Percentiles rank a stretch among this genome's conserved stretches.
phyloP scores from a whole-genome alignment of 306 rosid genomes.

The Ziziphus jujuba region DNA sequence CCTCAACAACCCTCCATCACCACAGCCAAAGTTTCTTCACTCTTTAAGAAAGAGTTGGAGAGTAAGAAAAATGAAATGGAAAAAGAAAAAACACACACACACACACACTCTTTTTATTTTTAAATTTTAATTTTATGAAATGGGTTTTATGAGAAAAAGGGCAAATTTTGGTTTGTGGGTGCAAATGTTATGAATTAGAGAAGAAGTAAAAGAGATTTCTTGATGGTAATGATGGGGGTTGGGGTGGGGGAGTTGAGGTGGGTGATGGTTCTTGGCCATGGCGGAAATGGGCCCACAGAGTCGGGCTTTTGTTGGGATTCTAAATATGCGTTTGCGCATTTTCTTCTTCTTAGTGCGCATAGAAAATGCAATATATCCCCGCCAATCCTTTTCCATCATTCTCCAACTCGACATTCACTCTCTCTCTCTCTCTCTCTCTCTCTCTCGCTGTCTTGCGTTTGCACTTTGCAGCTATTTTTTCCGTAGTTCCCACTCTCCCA shows the following conservation, averaged over 20 bases:
- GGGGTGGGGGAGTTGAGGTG: constrained; percentile 34
- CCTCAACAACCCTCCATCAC: constrained; percentile 47
- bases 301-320: constrained; percentile 29
- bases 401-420: too few relatives aligned
- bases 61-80: neutral
- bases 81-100: constrained; percentile 4
- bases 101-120: too few relatives aligned
- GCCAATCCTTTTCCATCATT: constrained; percentile 47
- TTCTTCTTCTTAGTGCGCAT: constrained; percentile 53
- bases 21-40: neutral
- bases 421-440: neutral
- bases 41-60: neutral
- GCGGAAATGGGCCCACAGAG: constrained; percentile 55
- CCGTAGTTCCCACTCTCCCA: constrained; percentile 1
- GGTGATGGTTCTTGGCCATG: constrained; percentile 45
- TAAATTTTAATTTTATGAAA: neutral
- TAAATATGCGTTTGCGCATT: constrained; percentile 33
- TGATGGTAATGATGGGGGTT: constrained; percentile 61
- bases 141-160: constrained; percentile 15
- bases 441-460: neutral
- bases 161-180: constrained; percentile 15
- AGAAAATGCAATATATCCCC: constrained; percentile 44
- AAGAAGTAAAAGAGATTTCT: constrained; percentile 44
- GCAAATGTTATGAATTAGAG: constrained; percentile 20
- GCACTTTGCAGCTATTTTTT: neutral